These are phyloP conservation scores for Phyllostachys edulis DNA, from an alignment of 176 grass and related monocot genomes.

Conservation along the genomic window DNA sequence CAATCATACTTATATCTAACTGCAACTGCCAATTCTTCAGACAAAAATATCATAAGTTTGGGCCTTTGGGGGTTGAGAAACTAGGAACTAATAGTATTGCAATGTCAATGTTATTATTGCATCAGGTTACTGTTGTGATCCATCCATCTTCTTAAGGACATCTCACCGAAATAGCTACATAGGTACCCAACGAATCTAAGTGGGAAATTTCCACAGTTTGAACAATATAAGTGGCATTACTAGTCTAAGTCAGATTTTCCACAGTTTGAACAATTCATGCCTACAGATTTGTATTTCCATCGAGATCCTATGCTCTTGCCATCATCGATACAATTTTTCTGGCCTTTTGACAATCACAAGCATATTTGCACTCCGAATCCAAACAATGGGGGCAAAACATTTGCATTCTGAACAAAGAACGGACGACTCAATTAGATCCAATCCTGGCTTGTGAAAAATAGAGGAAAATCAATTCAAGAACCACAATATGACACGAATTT, in stretches of 20 bases:
- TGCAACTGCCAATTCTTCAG: not conserved
- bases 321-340: not conserved
- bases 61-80: not conserved
- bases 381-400: not conserved
- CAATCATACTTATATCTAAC: not conserved
- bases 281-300: not conserved
- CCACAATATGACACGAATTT: not conserved
- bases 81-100: not conserved
- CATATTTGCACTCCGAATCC: not conserved
- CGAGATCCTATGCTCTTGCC: not conserved
- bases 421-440: not conserved
- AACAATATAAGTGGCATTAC: not conserved
- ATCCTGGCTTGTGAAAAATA: not conserved
- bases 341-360: not conserved
- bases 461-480: not conserved
- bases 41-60: not conserved
- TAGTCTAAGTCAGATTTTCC: not conserved
- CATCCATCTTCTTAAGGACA: not conserved
- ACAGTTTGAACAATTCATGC: not conserved
- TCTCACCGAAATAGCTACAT: not conserved
- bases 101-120: not conserved
- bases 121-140: not conserved
- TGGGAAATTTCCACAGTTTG: not conserved
- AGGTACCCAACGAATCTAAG: not conserved
- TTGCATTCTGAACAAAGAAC: not conserved